Percentiles rank a stretch among this genome's conserved stretches.
These are phyloP conservation scores for Geotrichum cucujoidarum DNA, from an alignment of 1,139 yeast genomes.

Conservation along the genomic window DNA sequence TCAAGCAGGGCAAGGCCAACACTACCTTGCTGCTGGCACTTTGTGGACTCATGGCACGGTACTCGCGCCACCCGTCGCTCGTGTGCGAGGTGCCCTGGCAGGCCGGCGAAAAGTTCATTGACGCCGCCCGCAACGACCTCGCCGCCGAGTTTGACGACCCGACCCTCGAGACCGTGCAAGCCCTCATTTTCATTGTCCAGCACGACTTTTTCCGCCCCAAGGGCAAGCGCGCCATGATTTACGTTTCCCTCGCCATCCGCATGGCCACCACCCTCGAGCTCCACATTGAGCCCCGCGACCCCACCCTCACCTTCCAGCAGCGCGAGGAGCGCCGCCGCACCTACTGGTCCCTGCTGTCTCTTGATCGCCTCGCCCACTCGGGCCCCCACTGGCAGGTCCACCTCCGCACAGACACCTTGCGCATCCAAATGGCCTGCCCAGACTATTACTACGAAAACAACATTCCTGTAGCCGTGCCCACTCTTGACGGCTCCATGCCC, in stretches of 20 bases:
- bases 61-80: constrained; percentile 35
- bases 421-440: constrained; percentile 35
- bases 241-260: constrained; percentile 36
- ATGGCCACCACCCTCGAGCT: constrained; percentile 37
- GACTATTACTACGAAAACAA: constrained; percentile 31
- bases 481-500: constrained; percentile 23
- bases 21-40: constrained; percentile 36
- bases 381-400: constrained; percentile 35
- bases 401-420: constrained; percentile 28
- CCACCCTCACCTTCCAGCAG: constrained; percentile 33
- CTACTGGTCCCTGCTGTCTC: constrained; percentile 37
- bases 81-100: constrained; percentile 27
- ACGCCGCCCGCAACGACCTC: constrained; percentile 31
- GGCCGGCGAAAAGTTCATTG: constrained; percentile 36
- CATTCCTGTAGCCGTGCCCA: constrained; percentile 31
- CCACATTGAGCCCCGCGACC: constrained; percentile 29
- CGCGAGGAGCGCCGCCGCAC: constrained; percentile 37
- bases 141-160: constrained; percentile 36
- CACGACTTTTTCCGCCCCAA: constrained; percentile 37
- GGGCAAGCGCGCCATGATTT: constrained; percentile 38
- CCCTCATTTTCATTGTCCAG: constrained; percentile 35
- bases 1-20: constrained; percentile 31
- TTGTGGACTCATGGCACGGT: constrained; percentile 38
- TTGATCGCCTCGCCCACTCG: constrained; percentile 38
- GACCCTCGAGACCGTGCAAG: constrained; percentile 37